These are phyloP conservation scores for Coffea eugenioides DNA, from an alignment of 257 asterid genomes.

Conservation along the genomic window DNA sequence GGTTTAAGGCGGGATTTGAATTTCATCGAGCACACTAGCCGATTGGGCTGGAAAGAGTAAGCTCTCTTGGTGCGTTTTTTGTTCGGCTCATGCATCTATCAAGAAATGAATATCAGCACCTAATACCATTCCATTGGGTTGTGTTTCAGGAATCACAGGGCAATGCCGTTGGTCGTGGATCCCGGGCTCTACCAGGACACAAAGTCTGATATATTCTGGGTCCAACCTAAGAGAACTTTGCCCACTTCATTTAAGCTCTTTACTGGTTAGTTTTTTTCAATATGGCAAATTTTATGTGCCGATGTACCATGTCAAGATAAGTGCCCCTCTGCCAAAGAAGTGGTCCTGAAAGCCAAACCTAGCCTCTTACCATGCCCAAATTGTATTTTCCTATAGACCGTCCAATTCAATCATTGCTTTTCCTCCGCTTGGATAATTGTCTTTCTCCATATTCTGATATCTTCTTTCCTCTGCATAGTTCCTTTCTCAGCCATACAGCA, in stretches of 20 bases:
- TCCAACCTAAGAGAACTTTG: constrained; percentile 33
- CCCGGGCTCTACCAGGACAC: constrained; percentile 47
- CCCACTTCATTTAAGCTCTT: constrained; percentile 64
- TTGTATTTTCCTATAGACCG: neutral
- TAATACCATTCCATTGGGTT: neutral
- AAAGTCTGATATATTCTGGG: constrained; percentile 45
- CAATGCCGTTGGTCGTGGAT: constrained; percentile 50
- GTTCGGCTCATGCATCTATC: neutral
- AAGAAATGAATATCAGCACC: neutral
- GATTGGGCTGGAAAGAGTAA: constrained; percentile 52
- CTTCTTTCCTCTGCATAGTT: neutral
- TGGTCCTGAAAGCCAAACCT: neutral
- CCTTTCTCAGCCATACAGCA: neutral
- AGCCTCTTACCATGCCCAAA: neutral
- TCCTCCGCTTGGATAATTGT: neutral
- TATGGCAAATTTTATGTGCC: neutral
- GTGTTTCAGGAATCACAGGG: constrained; percentile 38
- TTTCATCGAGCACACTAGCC: constrained; percentile 48
- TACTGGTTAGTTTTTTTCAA: constrained; percentile 59
- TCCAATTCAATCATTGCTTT: neutral
- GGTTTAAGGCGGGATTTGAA: constrained; percentile 37
- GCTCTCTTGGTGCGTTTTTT: constrained; percentile 16
- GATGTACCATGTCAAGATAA: neutral
- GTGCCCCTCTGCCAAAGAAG: neutral
- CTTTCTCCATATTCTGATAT: neutral